phyloP scores from a whole-genome alignment of 192 early-diverging fungal genomes.

The Phycomyces blakesleeanus region DNA sequence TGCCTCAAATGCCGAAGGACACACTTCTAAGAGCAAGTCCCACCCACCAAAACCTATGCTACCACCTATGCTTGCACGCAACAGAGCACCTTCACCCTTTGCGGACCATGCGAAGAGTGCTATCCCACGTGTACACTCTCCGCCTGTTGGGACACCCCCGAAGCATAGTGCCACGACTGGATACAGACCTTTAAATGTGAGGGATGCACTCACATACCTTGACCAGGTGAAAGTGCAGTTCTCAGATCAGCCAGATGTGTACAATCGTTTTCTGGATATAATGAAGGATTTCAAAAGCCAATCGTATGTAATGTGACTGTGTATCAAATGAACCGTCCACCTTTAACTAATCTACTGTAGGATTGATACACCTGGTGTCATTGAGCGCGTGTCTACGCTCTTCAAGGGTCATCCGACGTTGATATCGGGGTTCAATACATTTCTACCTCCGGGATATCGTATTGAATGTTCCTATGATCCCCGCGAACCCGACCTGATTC shows the following conservation, averaged over 20 bases:
- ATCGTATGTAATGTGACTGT: constrained; percentile 52
- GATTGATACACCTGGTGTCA: constrained; percentile 97
- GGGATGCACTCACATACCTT: constrained; percentile 93
- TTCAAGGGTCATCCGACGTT: constrained; percentile 87
- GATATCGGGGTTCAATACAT: constrained; percentile 98
- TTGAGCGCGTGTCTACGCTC: constrained; percentile 92
- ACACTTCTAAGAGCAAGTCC: background rate
- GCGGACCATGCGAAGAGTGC: constrained; percentile 17
- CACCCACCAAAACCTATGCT: constrained; percentile 10
- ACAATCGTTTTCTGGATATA: constrained; percentile 96
- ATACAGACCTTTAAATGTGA: constrained; percentile 75
- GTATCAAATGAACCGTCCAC: constrained; percentile 3
- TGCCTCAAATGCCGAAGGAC: background rate
- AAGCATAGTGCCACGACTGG: too few relatives aligned
- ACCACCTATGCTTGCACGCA: constrained; percentile 20
- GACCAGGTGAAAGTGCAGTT: constrained; percentile 96
- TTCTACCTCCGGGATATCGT: constrained; percentile 95
- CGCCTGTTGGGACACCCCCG: constrained; percentile 8
- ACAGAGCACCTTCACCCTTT: constrained; percentile 31
- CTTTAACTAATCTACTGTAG: constrained; percentile 32
- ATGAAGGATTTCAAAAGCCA: constrained; percentile 99
- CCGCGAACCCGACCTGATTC: constrained; percentile 66
- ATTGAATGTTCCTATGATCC: constrained; percentile 88
- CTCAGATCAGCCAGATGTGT: constrained; percentile 88
- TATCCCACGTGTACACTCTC: constrained; percentile 24